Evolutionary conservation across 1,284 basidiomycete genomes (phyloP).

Genomic region (Cryptococcus sp.): DNA sequence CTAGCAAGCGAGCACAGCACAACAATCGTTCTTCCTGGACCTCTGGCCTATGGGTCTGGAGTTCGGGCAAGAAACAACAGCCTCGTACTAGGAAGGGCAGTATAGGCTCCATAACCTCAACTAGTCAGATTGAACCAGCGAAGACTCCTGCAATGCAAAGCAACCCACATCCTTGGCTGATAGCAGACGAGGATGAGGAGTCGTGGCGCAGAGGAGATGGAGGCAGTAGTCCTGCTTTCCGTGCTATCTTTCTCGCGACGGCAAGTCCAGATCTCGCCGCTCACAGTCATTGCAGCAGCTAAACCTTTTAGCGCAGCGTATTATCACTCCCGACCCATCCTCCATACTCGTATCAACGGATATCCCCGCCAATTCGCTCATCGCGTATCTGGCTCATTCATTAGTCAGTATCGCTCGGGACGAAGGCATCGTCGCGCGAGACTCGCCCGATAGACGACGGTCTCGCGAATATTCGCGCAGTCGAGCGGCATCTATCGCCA

Average conservation of each 20-base stretch:
- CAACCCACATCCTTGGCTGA: neutral
- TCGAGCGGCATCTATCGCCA: conserved; percentile 53
- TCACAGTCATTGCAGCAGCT: neutral
- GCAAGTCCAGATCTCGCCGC: conserved; percentile 24
- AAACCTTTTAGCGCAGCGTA: conserved; percentile 54
- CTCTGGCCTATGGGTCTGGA: conserved; percentile 40
- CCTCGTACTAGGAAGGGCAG: conserved; percentile 19
- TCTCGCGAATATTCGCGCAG: conserved; percentile 19
- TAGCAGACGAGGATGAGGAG: conserved; percentile 33
- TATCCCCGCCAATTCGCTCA: conserved; percentile 62
- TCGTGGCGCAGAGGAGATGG: conserved; percentile 44
- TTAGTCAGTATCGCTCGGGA: conserved; percentile 73
- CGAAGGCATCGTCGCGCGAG: conserved; percentile 60
- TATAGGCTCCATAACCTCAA: conserved; percentile 15
- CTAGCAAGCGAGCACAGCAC: neutral
- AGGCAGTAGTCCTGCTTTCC: conserved; percentile 44
- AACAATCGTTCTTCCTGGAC: conserved; percentile 29
- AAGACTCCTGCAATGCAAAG: no score
- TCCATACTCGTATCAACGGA: conserved; percentile 72
- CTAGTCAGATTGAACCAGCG: neutral
- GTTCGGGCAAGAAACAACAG: conserved; percentile 12
- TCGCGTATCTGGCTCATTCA: conserved; percentile 68
- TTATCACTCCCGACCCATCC: conserved; percentile 76
- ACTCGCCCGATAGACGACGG: conserved; percentile 27
- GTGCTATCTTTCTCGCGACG: conserved; percentile 50